Evolutionary conservation across 73 alveolate species (phyloP), one percentile per base, ranked within the genome.

Genomic region (Paramecium biaurelia): DNA sequence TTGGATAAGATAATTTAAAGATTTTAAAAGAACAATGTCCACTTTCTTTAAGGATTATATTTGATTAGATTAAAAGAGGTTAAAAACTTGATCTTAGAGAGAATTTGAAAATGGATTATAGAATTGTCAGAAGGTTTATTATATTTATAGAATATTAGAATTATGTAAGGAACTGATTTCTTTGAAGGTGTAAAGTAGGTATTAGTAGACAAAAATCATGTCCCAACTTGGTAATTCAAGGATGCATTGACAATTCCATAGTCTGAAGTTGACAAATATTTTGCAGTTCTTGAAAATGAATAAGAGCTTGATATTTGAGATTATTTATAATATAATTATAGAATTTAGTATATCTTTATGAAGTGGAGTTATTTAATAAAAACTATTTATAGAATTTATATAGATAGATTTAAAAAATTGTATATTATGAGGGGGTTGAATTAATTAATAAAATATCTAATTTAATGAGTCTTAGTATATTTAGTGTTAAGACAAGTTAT

Each of bases 131-230:
- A 92, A 96, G 97, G 94, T 89, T 47, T 3, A 53, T 18, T 0
- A 15, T 42, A 63, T 30, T 87, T 72, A 28, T 56, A 87, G 1
- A 88, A 95, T 2, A 47, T 70, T 87, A 96, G 93, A 26, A 96
- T 97, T 72, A 92, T 92, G 93, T 92, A 59, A 18, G 97, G 95
- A 28, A 87, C 96, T 24, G 99, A 97, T 70, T 97, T 97, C 85
- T 92, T 89, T 56, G 99, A 97, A 85, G 99, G 99, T 28, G 97
- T 96, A 42, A 93, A 98, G 79, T 97, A 99, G 2, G 92, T 93
- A 2, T 94, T 97, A 18, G 88, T 97, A 28, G 99, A 96, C 92
- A 97, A 93, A 89, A 98, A 95, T 87, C 96, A 95, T 70, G 92
- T 94, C 42, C 99, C 99, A 14, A 85, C 96, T 72, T 97, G 97